Base-by-base conservation (phyloP, 257 asterid genomes). In the Capsicum pubescens region DNA sequence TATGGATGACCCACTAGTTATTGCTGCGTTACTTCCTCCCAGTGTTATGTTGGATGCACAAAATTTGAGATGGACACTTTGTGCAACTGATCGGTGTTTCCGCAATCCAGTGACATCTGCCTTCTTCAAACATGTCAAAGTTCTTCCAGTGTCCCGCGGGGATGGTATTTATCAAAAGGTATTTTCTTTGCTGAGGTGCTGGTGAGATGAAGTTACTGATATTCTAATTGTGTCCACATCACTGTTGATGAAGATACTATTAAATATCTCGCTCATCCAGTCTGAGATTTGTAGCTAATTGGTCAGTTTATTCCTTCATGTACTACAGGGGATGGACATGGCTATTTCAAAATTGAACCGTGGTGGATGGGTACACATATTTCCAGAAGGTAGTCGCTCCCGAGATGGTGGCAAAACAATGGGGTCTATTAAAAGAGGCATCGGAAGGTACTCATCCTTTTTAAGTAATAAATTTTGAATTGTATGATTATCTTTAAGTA, bases 331-430 rank as follows among this genome's bases (percentile, higher is more conserved):
- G 55, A 95, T 95, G 98, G 98, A 95, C 86, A 84, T 95, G 88
- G 97, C 98, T 88, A 91, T 95, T 81, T 92, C 97, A 55, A 93
- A 95, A 90, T 90, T 95, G 85, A 95, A 95, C 87, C 92, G 91
- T 71, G 98, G 98, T 67, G 97, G 93, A 84, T 95, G 98, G 98
- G 97, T 95, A 87, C 98, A 95, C 92, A 93, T 93, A 87, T 95
- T 95, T 85, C 98, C 98, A 58, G 98, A 95, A 87, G 98, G 98
- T 60, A 93, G 97, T 85, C 98, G 97, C 77, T 95, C 98, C 87
- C 95, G 93, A 79, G 95, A 95, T 89, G 98, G 98, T 84, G 98
- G 98, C 35, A 95, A 87, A 86, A 93, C 92, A 76, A 90, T 95
- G 88, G 96, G 95, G 66, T 86, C 94, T 35, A 86, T 93, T 42